phyloP scores from a whole-genome alignment of 257 asterid genomes.

The Solanum chmielewskii region DNA sequence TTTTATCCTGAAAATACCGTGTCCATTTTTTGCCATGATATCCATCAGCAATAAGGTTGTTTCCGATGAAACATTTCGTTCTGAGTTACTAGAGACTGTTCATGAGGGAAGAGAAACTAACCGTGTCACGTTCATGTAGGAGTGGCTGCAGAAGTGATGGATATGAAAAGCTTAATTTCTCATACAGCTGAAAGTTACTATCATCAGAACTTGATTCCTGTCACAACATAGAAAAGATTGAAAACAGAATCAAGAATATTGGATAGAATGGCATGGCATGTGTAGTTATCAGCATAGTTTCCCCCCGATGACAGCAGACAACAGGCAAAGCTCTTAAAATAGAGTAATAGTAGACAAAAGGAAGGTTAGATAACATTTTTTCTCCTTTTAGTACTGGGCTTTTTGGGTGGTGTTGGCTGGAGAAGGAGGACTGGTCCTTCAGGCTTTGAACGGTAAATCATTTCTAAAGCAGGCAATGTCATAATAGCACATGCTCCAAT shows the following conservation, averaged over 20 bases:
- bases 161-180: conserved; percentile 58
- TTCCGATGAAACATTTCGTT: background rate
- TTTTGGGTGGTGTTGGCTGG: background rate
- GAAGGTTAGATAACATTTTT: background rate
- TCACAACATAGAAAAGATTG: background rate
- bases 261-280: background rate
- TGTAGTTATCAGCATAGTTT: background rate
- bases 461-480: background rate
- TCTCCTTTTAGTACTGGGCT: background rate
- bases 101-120: conserved; percentile 14
- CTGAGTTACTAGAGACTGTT: background rate
- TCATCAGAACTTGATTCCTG: conserved; percentile 41
- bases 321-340: background rate
- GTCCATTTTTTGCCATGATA: background rate
- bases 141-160: conserved; percentile 82
- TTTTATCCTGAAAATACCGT: background rate
- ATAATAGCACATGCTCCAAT: background rate
- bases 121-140: conserved; percentile 77
- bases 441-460: background rate
- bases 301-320: background rate
- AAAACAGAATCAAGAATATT: background rate
- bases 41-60: background rate
- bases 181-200: conserved; percentile 51
- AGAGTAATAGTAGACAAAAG: background rate
- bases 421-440: background rate